A percentile compares a stretch with the other conserved stretches of the same genome.
Evolutionary conservation across 129 eudicot genomes (phyloP).

Genomic region (Artemisia argyi): DNA sequence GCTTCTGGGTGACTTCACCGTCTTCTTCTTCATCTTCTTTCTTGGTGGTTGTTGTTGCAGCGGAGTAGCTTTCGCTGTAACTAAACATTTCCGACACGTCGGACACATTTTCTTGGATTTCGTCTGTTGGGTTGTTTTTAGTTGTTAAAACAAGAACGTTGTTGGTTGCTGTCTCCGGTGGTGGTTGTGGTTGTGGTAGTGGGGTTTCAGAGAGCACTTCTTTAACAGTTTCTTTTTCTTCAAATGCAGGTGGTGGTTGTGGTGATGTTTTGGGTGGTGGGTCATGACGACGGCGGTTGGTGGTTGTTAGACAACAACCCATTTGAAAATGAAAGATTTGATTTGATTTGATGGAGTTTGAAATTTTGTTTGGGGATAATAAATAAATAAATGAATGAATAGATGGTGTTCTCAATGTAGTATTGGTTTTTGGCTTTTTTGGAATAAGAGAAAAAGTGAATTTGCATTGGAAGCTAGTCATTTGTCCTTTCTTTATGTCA

Average conservation of each 20-base stretch:
- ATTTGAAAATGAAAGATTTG: conserved; percentile 23
- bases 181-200: conserved; percentile 18
- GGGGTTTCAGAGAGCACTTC: conserved; percentile 44
- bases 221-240: conserved; percentile 36
- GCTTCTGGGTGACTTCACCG: conserved; percentile 55
- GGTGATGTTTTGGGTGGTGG: not conserved
- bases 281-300: conserved; percentile 20
- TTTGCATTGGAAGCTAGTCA: too few species aligned
- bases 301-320: conserved; percentile 82
- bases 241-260: conserved; percentile 18
- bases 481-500: too few species aligned
- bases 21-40: conserved; percentile 43
- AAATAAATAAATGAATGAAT: too few species aligned
- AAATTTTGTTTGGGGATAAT: too few species aligned
- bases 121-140: conserved; percentile 9
- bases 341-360: too few species aligned
- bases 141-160: not conserved
- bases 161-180: not conserved
- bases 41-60: conserved; percentile 34
- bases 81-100: conserved; percentile 61
- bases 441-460: too few species aligned
- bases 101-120: conserved; percentile 38
- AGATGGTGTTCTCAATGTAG: too few species aligned
- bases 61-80: conserved; percentile 63
- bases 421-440: too few species aligned